Base-by-base conservation (phyloP, 768 basidiomycete species). In the Lactarius akahatsu region DNA sequence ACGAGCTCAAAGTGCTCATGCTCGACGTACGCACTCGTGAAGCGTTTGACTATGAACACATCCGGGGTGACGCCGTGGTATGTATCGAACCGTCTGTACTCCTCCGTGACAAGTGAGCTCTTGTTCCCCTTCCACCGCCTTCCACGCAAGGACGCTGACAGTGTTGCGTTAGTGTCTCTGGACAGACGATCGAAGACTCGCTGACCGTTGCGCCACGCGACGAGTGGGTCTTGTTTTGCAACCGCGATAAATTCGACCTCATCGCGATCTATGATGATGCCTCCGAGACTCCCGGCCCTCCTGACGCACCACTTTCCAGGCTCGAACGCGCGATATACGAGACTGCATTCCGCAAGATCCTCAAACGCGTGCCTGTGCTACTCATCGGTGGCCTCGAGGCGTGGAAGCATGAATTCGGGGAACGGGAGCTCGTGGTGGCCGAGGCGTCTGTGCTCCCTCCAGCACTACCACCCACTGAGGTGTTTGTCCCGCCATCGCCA, bases 61-160 rank as follows among this genome's bases (percentile, higher is more conserved):
- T 97, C 65, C 84, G 81, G 62, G 82, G 79, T 3, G 80, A 85
- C 67, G 84, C 88, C 8, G 82, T 90, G 2, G 87, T 94, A 1
- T 96, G 94, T 76, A 81, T 97, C 26, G 95, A 98, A 76, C 94
- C 95, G 7, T 82, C 82, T 1, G 85, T 96, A 5, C 80, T 94
- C 26, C 71, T 81, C 64, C 83, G 92, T 56, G 78, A 85, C 67
- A 85, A 82, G 92, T 94, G 75, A 77, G 86, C 80, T 15, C 5
- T 34, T 50, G 60, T 18, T 56, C 52, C 60, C 36, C 26, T 23
- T 56, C 2, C 23, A 9, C 32, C 11, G 26, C 45, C 32, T 6
- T 43, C 18, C 28, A 9, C 28, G 20, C 18, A 16, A 20, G 40
- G 38, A 34, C 57, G 15, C 41, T 69, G 38, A 61, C 63, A 23